phyloP scores from a whole-genome alignment of 2,329 filamentous ascomycete genomes.

The Boeremia exigua region DNA sequence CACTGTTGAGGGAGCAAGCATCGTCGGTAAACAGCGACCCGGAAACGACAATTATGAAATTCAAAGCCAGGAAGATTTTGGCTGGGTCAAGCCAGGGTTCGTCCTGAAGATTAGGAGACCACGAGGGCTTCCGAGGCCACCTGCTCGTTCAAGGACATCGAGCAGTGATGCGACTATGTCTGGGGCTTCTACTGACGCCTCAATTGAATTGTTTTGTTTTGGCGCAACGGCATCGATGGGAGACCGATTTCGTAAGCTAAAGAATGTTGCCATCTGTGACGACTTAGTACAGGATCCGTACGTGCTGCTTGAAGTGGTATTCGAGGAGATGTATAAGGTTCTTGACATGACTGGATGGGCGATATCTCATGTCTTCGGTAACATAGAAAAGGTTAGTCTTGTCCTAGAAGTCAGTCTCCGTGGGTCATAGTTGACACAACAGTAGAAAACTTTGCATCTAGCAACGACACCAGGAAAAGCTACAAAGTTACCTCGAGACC shows the following conservation, averaged over 20 bases:
- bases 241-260: conserved; percentile 24
- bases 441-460: conserved; percentile 30
- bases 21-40: neutral
- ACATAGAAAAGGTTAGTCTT: conserved; percentile 37
- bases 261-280: conserved; percentile 14
- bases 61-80: conserved; percentile 32
- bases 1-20: conserved; percentile 11
- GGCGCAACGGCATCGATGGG: conserved; percentile 28
- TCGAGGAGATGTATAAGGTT: conserved; percentile 41
- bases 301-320: conserved; percentile 37
- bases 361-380: conserved; percentile 38
- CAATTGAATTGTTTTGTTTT: conserved; percentile 39
- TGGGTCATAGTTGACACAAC: conserved; percentile 8
- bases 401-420: neutral
- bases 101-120: conserved; percentile 28
- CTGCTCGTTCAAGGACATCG: conserved; percentile 19
- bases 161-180: conserved; percentile 21
- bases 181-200: neutral
- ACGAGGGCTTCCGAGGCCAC: neutral
- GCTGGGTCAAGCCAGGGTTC: conserved; percentile 36
- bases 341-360: conserved; percentile 41
- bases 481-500: conserved; percentile 25
- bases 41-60: neutral
- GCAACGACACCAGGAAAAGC: conserved; percentile 25
- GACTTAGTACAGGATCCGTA: conserved; percentile 42